These are phyloP conservation scores for Paxillus ammoniavirescens DNA, from an alignment of 768 basidiomycete genomes.

Conservation along the genomic window DNA sequence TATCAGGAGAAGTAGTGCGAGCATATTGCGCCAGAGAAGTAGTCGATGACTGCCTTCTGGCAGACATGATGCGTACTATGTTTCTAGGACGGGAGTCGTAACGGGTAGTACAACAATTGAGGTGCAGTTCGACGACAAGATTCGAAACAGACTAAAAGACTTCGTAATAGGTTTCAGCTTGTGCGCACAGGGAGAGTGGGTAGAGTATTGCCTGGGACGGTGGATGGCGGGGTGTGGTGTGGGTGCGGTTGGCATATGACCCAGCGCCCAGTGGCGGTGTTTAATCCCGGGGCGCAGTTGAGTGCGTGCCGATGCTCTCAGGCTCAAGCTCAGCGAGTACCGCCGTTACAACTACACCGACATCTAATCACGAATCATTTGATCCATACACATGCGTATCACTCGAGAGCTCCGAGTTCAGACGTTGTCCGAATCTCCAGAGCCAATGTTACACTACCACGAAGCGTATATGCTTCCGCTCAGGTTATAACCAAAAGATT, in stretches of 20 bases:
- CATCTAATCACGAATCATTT: background rate
- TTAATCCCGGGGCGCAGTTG: too few relatives aligned
- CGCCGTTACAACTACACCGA: background rate
- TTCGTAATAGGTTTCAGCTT: background rate
- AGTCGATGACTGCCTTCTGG: slow-evolving; percentile 77
- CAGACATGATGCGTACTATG: slow-evolving; percentile 49
- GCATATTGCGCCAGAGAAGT: slow-evolving; percentile 76
- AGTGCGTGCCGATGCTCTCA: background rate
- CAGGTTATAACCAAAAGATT: too few relatives aligned
- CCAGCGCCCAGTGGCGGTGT: slow-evolving; percentile 21
- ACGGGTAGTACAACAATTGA: slow-evolving; percentile 15
- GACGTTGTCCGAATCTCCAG: too few relatives aligned
- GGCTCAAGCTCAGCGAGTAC: background rate
- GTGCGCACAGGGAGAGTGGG: background rate
- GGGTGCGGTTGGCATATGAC: background rate
- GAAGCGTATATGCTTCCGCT: too few relatives aligned
- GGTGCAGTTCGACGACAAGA: slow-evolving; percentile 11
- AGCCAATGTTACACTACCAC: too few relatives aligned
- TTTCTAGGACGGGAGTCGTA: slow-evolving; percentile 12
- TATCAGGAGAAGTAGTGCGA: slow-evolving; percentile 47
- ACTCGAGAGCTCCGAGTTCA: too few relatives aligned
- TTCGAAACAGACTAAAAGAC: background rate
- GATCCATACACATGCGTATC: background rate
- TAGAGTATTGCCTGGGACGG: background rate
- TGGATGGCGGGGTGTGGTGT: slow-evolving; percentile 6